These are phyloP conservation scores for Colletotrichum tabaci DNA, from an alignment of 2,329 filamentous ascomycete species.

Conservation along the genomic window DNA sequence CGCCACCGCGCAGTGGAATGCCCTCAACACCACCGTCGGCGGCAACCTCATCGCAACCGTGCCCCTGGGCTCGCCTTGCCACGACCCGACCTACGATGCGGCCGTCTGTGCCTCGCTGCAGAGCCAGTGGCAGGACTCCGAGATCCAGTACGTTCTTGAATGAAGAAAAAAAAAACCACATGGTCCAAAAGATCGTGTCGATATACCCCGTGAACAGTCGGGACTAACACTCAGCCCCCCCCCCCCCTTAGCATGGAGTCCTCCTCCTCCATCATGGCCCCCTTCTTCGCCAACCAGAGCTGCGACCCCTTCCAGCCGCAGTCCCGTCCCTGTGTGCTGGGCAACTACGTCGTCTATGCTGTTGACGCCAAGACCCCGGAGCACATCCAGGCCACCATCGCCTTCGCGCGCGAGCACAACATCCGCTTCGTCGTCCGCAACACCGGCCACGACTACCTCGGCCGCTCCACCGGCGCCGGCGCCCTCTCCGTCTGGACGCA, in stretches of 20 bases:
- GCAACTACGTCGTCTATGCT: slow-evolving; percentile 61
- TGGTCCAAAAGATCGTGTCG: too few species aligned
- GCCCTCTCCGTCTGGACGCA: slow-evolving; percentile 64
- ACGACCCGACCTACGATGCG: slow-evolving; percentile 61
- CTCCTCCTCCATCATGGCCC: slow-evolving; percentile 58
- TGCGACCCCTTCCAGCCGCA: slow-evolving; percentile 58
- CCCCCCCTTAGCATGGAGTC: slow-evolving; percentile 49
- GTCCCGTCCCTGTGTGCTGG: slow-evolving; percentile 58
- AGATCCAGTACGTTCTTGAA: slow-evolving; percentile 58
- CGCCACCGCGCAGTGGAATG: slow-evolving; percentile 55
- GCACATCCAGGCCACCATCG: slow-evolving; percentile 52
- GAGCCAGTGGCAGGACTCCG: slow-evolving; percentile 60
- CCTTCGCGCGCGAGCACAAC: slow-evolving; percentile 54
- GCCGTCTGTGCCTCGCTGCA: slow-evolving; percentile 59
- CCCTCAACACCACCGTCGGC: slow-evolving; percentile 63
- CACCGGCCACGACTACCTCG: slow-evolving; percentile 69
- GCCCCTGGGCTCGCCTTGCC: slow-evolving; percentile 63
- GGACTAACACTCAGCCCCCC: not conserved
- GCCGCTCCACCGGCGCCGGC: slow-evolving; percentile 67
- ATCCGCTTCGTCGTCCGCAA: slow-evolving; percentile 66
- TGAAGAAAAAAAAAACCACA: too few species aligned
- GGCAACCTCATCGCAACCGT: slow-evolving; percentile 64
- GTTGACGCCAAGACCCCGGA: slow-evolving; percentile 51
- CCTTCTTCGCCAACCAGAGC: slow-evolving; percentile 57
- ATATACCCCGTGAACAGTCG: too few species aligned